Percentiles rank a stretch among this genome's conserved stretches.
Conservation (phyloP, 768 basidiomycete species). For the Mycena filopes region DNA sequence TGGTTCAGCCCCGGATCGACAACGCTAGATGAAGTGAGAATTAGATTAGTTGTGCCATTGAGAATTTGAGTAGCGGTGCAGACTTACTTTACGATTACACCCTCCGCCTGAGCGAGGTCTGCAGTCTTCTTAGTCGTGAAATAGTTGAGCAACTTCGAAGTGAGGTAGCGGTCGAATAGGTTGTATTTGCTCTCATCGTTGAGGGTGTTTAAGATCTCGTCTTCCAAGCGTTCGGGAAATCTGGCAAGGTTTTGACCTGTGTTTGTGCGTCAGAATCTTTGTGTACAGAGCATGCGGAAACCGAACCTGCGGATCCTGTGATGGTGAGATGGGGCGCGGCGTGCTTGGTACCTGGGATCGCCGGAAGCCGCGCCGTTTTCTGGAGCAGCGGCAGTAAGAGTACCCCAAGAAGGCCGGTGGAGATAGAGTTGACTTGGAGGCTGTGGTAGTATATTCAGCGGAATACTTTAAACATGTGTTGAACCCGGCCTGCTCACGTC, state of each 20-base stretch:
- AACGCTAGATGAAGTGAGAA: background rate
- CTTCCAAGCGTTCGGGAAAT: background rate
- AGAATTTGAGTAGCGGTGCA: background rate
- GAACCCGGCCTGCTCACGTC: background rate
- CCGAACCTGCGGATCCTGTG: slow-evolving; percentile 12
- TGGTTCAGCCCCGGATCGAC: slow-evolving; percentile 14
- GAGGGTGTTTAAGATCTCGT: background rate
- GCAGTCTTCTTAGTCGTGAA: slow-evolving; percentile 12
- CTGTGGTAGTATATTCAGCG: background rate
- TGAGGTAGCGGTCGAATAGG: slow-evolving; percentile 11
- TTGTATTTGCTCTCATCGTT: slow-evolving; percentile 3
- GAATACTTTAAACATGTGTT: background rate
- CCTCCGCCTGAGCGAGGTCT: background rate
- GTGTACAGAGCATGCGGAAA: background rate
- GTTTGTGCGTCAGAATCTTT: background rate
- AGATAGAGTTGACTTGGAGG: slow-evolving; percentile 14
- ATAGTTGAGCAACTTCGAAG: slow-evolving; percentile 15
- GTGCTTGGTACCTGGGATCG: background rate
- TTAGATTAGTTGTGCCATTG: background rate
- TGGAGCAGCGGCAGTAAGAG: slow-evolving; percentile 9
- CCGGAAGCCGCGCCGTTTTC: background rate
- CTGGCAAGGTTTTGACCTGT: slow-evolving; percentile 12
- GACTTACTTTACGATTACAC: slow-evolving; percentile 17
- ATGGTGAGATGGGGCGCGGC: slow-evolving; percentile 18
- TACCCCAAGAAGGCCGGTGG: slow-evolving; percentile 18